These are phyloP conservation scores for Wickerhamiella occidentalis DNA, from an alignment of 805 yeast species.

Conservation along the genomic window DNA sequence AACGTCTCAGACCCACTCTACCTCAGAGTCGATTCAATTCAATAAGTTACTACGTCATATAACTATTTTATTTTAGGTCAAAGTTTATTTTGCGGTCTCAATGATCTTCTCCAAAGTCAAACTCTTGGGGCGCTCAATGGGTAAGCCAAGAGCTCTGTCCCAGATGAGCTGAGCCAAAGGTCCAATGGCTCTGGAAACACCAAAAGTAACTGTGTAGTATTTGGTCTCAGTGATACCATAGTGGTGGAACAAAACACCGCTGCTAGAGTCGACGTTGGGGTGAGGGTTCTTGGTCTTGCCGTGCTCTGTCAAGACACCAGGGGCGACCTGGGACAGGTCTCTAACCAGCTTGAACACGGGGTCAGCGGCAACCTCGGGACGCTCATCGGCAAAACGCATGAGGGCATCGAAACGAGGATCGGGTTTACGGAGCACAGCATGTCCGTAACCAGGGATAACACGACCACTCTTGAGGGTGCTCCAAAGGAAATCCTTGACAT, in stretches of 20 bases:
- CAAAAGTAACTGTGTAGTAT: slow-evolving; percentile 71
- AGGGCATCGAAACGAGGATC: slow-evolving; percentile 73
- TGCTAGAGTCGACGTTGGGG: slow-evolving; percentile 73
- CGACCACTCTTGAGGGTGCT: slow-evolving; percentile 55
- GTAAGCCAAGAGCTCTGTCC: slow-evolving; percentile 66
- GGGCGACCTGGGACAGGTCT: slow-evolving; percentile 56
- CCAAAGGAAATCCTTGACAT: slow-evolving; percentile 62
- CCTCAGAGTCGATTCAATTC: too few species aligned
- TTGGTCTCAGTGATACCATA: slow-evolving; percentile 63
- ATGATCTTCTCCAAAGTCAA: slow-evolving; percentile 33
- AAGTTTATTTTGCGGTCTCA: slow-evolving; percentile 18
- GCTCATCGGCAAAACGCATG: slow-evolving; percentile 49
- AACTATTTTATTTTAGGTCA: background rate
- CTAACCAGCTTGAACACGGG: slow-evolving; percentile 55
- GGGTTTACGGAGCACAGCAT: slow-evolving; percentile 71
- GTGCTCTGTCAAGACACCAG: slow-evolving; percentile 60
- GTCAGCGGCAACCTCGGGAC: slow-evolving; percentile 46
- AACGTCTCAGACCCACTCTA: too few species aligned
- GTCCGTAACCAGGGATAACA: slow-evolving; percentile 83
- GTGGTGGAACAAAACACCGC: slow-evolving; percentile 69
- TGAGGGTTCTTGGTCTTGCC: slow-evolving; percentile 79
- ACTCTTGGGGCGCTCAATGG: slow-evolving; percentile 70
- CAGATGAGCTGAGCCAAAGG: slow-evolving; percentile 67
- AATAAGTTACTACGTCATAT: background rate
- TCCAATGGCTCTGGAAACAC: slow-evolving; percentile 72